Conservation (phyloP, 176 grass and related monocot species). For the Luzula sylvatica region DNA sequence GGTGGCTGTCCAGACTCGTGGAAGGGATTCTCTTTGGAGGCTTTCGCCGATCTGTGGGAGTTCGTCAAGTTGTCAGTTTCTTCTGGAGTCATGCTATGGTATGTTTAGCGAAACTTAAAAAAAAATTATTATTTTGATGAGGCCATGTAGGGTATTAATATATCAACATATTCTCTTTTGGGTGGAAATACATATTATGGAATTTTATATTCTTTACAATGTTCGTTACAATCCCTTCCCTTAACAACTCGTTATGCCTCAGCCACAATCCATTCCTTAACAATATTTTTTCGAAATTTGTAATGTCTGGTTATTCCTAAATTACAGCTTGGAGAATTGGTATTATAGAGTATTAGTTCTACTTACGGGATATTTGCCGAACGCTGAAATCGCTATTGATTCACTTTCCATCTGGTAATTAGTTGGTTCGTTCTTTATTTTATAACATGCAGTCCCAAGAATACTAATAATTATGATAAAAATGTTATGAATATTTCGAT, state of each 20-base stretch:
- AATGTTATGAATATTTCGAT: background rate
- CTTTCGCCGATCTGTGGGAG: constrained; percentile 21
- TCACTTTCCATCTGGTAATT: constrained; percentile 62
- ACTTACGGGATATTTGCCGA: constrained; percentile 54
- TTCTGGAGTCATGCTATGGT: constrained; percentile 39
- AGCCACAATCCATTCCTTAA: too few relatives aligned
- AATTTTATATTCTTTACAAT: too few relatives aligned
- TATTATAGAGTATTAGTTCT: constrained; percentile 50
- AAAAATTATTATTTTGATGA: too few relatives aligned
- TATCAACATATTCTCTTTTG: too few relatives aligned
- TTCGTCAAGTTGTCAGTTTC: constrained; percentile 20
- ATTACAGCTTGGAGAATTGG: constrained; percentile 70
- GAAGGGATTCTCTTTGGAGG: constrained; percentile 29
- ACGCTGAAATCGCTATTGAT: constrained; percentile 63
- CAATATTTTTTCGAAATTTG: background rate
- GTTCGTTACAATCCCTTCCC: too few relatives aligned
- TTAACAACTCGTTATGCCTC: too few relatives aligned
- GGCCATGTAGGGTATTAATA: too few relatives aligned
- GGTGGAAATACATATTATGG: too few relatives aligned
- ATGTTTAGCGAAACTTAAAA: too few relatives aligned
- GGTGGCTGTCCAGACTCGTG: constrained; percentile 31
- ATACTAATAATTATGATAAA: background rate
- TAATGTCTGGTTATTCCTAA: background rate
- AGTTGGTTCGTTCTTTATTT: background rate
- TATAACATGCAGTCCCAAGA: too few relatives aligned